Evolutionary conservation across 495 filamentous ascomycete species (phyloP).

Genomic region (Hypoxylon fuscum): DNA sequence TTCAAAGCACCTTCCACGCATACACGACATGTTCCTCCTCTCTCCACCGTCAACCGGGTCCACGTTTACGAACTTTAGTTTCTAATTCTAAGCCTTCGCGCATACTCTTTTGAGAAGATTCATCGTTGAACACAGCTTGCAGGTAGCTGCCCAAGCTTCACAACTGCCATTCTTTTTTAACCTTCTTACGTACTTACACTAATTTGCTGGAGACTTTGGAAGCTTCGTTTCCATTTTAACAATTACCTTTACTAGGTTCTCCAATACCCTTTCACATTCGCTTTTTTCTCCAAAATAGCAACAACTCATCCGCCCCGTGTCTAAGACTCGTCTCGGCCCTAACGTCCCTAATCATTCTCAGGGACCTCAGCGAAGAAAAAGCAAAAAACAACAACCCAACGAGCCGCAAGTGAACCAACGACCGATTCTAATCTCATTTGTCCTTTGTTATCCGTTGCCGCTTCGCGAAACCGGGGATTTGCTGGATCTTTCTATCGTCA

Average conservation of each 20-base stretch:
- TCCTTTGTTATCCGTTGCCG: conserved; percentile 31
- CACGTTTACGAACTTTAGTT: conserved; percentile 25
- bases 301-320: conserved; percentile 12
- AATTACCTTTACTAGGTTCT: too few species aligned
- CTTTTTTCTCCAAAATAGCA: conserved; percentile 27
- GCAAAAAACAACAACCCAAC: conserved; percentile 9
- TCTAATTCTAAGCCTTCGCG: conserved; percentile 33
- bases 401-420: conserved; percentile 24
- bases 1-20: conserved; percentile 20
- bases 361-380: conserved; percentile 19
- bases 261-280: conserved; percentile 24
- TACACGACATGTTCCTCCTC: conserved; percentile 14
- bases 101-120: conserved; percentile 33
- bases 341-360: conserved; percentile 5
- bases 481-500: conserved; percentile 25
- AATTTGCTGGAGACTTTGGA: neutral
- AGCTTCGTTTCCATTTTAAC: conserved; percentile 4
- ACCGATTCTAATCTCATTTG: conserved; percentile 35
- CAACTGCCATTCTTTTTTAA: conserved; percentile 14
- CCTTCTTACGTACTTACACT: conserved; percentile 20
- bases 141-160: conserved; percentile 19
- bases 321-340: conserved; percentile 33
- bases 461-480: conserved; percentile 22
- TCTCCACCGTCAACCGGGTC: conserved; percentile 14
- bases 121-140: conserved; percentile 32